Conservation (phyloP, 2,329 filamentous ascomycete genomes). For the Trichothecium roseum region DNA sequence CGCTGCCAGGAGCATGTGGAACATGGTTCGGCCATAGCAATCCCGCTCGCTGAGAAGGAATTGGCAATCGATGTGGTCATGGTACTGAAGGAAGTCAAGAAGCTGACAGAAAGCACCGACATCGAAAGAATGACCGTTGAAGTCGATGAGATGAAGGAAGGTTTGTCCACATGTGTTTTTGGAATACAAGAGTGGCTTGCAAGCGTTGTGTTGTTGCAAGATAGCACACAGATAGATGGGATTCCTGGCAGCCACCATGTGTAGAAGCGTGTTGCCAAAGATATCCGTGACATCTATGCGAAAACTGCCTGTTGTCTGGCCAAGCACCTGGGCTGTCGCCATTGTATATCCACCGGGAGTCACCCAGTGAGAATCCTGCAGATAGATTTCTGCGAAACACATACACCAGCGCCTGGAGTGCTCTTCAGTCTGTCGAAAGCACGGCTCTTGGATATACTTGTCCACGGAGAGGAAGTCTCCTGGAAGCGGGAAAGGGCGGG, state of each 20-base stretch:
- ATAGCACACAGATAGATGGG: conserved; percentile 16
- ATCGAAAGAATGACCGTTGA: not conserved
- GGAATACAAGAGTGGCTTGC: conserved; percentile 11
- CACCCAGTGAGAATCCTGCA: conserved; percentile 18
- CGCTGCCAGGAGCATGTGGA: conserved; percentile 30
- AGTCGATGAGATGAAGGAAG: conserved; percentile 33
- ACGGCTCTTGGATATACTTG: conserved; percentile 9
- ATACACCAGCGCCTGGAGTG: conserved; percentile 17
- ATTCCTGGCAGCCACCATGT: conserved; percentile 30
- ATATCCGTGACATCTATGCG: conserved; percentile 20
- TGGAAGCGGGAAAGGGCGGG: conserved; percentile 25
- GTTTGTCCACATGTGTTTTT: conserved; percentile 36
- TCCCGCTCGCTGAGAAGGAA: conserved; percentile 29
- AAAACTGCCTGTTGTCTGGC: not conserved
- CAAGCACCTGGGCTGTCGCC: conserved; percentile 9
- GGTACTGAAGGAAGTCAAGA: conserved; percentile 8
- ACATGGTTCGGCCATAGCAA: conserved; percentile 41
- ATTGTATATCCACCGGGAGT: conserved; percentile 13
- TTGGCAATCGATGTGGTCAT: not conserved
- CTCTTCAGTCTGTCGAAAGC: conserved; percentile 9
- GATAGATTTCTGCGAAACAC: conserved; percentile 15
- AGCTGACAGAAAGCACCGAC: conserved; percentile 16
- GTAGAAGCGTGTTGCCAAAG: conserved; percentile 38
- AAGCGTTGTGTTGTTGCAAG: conserved; percentile 11
- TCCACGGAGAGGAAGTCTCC: conserved; percentile 37